Evolutionary conservation across 768 basidiomycete species (phyloP), one percentile per base, ranked within the genome.

Genomic region (Mycena albidolilacea): DNA sequence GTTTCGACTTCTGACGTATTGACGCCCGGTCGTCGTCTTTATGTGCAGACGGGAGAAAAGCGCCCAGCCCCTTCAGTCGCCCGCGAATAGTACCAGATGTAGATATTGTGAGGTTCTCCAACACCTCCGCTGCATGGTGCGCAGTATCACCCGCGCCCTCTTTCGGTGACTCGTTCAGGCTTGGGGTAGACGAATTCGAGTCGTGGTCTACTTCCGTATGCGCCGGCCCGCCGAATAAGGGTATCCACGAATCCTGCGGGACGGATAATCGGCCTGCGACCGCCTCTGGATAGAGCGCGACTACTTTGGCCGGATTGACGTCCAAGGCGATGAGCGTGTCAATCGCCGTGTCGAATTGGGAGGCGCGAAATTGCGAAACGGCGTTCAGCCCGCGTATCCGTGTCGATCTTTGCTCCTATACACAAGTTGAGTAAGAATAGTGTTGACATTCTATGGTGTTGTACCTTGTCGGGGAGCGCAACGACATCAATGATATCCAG

Each of bases 251-350:
- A 1, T 92, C 91, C 55, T 83, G 87, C 12, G 91, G 89, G 0
- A 93, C 89, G 7, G 91, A 85, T 9, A 98, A 82, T 41, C 94
- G 87, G 7, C 97, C 97, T 1, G 96, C 89, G 4, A 99, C 89
- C 14, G 86, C 85, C 44, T 93, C 90, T 0, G 95, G 94, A 81
- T 95, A 99, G 7, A 99, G 84, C 1, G 97, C 93, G 23, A 99
- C 88, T 4, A 99, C 95, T 78, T 97, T 96, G 0, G 97, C 95
- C 0, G 98, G 98, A 78, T 97, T 97, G 76, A 97, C 86, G 75
- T 98, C 93, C 52, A 97, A 91, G 52, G 93, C 90, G 60, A 97
- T 88, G 80, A 99, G 97, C 0, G 91, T 89, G 78, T 98, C 92
- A 69, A 98, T 93, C 1, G 97, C 97, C 1, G 85, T 82, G 72